Evolutionary conservation across 441 rosid genomes (phyloP).

Genomic region (Mallotus japonicus): DNA sequence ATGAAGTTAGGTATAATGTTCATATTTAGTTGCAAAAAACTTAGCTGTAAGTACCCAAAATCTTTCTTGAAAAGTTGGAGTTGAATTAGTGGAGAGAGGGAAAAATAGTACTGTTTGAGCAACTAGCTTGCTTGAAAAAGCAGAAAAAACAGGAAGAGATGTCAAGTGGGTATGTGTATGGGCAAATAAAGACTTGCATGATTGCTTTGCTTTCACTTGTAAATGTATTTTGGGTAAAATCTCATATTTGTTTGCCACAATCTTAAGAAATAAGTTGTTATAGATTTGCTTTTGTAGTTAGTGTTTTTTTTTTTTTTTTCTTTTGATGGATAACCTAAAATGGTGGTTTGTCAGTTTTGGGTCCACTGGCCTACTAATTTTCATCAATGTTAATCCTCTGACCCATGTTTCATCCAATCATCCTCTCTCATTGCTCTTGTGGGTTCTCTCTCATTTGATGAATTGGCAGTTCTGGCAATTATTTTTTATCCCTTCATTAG

Average conservation of each 20-base stretch:
- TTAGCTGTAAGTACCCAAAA: constrained; percentile 20
- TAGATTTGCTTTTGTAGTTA: background rate
- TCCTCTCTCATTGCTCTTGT: background rate
- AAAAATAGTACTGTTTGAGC: constrained; percentile 36
- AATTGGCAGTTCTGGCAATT: background rate
- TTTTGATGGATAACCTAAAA: constrained; percentile 3
- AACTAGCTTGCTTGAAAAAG: constrained; percentile 60
- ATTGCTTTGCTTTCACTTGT: constrained; percentile 39
- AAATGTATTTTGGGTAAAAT: constrained; percentile 13
- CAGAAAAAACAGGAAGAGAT: constrained; percentile 42
- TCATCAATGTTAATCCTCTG: background rate
- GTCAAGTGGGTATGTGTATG: constrained; percentile 25
- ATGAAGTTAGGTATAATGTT: constrained; percentile 35
- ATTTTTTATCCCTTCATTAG: background rate
- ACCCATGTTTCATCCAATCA: background rate
- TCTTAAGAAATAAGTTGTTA: constrained; percentile 23
- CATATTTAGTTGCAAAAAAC: constrained; percentile 22
- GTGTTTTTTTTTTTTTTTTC: background rate
- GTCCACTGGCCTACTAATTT: background rate
- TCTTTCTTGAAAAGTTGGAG: constrained; percentile 31
- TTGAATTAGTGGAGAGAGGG: constrained; percentile 32
- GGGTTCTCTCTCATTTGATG: background rate
- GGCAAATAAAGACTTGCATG: constrained; percentile 31
- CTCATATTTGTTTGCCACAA: constrained; percentile 19
- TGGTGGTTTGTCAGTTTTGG: constrained; percentile 15